Evolutionary conservation across 495 filamentous ascomycete genomes (phyloP).

Genomic region (Aspergillus conjunctus): DNA sequence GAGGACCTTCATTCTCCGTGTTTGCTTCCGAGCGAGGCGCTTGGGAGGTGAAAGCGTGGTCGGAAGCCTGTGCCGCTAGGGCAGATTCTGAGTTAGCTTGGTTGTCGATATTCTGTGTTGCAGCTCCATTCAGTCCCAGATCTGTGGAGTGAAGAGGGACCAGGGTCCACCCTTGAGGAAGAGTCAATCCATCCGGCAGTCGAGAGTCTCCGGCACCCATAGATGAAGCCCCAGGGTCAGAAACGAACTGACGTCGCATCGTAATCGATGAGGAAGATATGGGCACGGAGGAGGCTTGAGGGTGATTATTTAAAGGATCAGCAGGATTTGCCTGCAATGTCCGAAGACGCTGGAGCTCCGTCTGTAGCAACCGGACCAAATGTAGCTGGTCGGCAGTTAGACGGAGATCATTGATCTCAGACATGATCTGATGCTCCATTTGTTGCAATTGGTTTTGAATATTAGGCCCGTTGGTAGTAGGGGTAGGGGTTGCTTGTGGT

Average conservation of each 20-base stretch:
- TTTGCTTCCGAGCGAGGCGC: background rate
- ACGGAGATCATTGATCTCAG: slow-evolving; percentile 61
- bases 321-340: slow-evolving; percentile 39
- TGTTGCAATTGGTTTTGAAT: slow-evolving; percentile 61
- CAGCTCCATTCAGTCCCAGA: slow-evolving; percentile 10
- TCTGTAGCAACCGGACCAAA: slow-evolving; percentile 57
- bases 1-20: background rate
- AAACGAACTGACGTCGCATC: slow-evolving; percentile 33
- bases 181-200: slow-evolving; percentile 69
- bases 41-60: background rate
- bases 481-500: slow-evolving; percentile 21
- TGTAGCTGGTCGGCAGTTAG: slow-evolving; percentile 58
- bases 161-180: slow-evolving; percentile 78
- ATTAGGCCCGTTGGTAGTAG: slow-evolving; percentile 24
- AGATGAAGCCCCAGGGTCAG: slow-evolving; percentile 39
- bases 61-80: background rate
- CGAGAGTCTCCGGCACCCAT: slow-evolving; percentile 67
- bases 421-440: slow-evolving; percentile 65
- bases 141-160: slow-evolving; percentile 63
- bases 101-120: slow-evolving; percentile 7
- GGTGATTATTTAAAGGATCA: slow-evolving; percentile 22
- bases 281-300: slow-evolving; percentile 25
- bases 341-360: slow-evolving; percentile 65
- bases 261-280: slow-evolving; percentile 28
- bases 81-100: slow-evolving; percentile 18